Conservation (phyloP, 2,329 filamentous ascomycete genomes). For the Fusarium sterilihyphosum region DNA sequence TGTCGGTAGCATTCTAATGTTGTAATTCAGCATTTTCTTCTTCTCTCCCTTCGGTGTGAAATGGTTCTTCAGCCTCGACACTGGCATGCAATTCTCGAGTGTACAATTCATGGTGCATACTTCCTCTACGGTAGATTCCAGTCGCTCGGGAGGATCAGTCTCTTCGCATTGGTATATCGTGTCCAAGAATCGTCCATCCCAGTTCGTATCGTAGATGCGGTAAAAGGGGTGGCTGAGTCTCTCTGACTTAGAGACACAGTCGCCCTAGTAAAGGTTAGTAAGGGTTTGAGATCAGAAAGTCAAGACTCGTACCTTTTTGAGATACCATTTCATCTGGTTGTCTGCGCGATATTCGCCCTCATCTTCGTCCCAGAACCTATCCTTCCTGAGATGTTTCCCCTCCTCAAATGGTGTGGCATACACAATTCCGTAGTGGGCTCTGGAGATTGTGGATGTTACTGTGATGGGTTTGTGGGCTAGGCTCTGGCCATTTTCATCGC, state of each 20-base stretch:
- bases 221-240: neutral
- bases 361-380: neutral
- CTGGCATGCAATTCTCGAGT: neutral
- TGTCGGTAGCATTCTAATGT: neutral
- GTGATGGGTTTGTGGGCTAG: neutral
- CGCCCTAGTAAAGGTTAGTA: neutral
- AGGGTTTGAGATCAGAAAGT: neutral
- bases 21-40: neutral
- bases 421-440: neutral
- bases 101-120: neutral
- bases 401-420: rapidly evolving
- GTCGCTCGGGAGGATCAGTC: neutral
- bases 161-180: neutral
- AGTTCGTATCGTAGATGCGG: neutral
- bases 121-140: neutral
- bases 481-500: neutral
- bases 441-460: neutral
- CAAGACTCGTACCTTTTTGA: neutral
- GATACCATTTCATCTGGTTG: neutral
- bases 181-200: neutral
- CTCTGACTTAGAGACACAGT: neutral
- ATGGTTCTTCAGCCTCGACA: neutral
- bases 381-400: neutral
- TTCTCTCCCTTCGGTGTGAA: neutral
- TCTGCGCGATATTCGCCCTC: neutral